Evolutionary conservation across 1,284 basidiomycete genomes (phyloP).

Genomic region (Moniliophthora roreri): DNA sequence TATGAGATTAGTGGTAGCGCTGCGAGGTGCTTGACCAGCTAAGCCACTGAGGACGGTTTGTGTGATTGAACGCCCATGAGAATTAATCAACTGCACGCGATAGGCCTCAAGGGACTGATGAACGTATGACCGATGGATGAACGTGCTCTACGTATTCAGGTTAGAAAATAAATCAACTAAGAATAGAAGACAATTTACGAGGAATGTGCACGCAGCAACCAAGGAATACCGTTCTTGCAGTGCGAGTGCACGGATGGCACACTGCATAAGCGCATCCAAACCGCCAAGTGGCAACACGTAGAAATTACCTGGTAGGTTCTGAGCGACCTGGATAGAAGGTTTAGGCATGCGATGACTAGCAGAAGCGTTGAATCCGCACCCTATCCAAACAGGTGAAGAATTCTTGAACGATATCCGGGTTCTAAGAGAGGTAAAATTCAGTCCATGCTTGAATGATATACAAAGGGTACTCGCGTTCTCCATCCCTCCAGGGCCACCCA

Average conservation of each 20-base stretch:
- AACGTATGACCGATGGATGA: constrained; percentile 62
- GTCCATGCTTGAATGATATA: background rate
- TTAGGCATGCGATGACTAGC: constrained; percentile 3
- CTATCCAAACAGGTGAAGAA: constrained; percentile 82
- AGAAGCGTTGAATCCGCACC: constrained; percentile 35
- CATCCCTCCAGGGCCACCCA: constrained; percentile 50
- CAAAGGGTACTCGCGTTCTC: constrained; percentile 53
- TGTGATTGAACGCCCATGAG: constrained; percentile 71
- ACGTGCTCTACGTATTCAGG: constrained; percentile 59
- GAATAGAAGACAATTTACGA: constrained; percentile 50
- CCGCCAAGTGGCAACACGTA: constrained; percentile 66
- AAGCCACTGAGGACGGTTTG: constrained; percentile 75
- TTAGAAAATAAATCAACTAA: too few species aligned
- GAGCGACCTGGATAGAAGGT: constrained; percentile 54
- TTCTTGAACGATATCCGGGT: constrained; percentile 86
- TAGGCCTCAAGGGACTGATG: constrained; percentile 40
- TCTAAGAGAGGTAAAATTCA: constrained; percentile 39
- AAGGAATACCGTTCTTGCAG: constrained; percentile 88
- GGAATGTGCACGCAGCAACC: constrained; percentile 77
- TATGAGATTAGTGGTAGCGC: constrained; percentile 80
- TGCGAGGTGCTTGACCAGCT: constrained; percentile 79
- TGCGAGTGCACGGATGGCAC: constrained; percentile 67
- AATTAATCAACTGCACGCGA: constrained; percentile 42
- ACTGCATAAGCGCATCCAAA: constrained; percentile 72
- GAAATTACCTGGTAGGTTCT: constrained; percentile 72